Conservation (phyloP, 2,329 filamentous ascomycete species). For the Ascocoryne sarcoides region DNA sequence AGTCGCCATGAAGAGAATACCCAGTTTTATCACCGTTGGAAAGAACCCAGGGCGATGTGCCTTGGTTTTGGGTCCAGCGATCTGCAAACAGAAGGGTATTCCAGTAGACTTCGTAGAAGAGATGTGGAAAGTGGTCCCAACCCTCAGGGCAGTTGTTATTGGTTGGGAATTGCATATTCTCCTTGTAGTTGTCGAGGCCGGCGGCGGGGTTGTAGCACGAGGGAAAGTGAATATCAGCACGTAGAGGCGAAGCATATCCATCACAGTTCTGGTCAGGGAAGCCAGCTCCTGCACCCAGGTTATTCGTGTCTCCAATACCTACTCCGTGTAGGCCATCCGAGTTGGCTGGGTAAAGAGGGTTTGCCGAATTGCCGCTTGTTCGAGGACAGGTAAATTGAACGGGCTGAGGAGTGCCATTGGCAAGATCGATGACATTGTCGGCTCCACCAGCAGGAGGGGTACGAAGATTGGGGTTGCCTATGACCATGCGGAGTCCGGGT, state of each 20-base stretch:
- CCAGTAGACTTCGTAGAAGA: conserved; percentile 86
- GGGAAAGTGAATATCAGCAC: conserved; percentile 78
- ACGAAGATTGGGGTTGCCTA: conserved; percentile 60
- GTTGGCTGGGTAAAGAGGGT: conserved; percentile 43
- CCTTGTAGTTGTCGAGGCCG: conserved; percentile 42
- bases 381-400: conserved; percentile 55
- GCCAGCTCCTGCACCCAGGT: conserved; percentile 49
- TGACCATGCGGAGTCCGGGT: conserved; percentile 68
- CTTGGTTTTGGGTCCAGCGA: conserved; percentile 51
- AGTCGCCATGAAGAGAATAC: conserved; percentile 70
- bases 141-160: conserved; percentile 64
- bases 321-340: conserved; percentile 45
- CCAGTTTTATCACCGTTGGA: conserved; percentile 71
- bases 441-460: conserved; percentile 47
- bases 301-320: conserved; percentile 46
- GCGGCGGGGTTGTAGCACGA: conserved; percentile 77
- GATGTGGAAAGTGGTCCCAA: conserved; percentile 60
- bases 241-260: conserved; percentile 53
- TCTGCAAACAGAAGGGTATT: conserved; percentile 57
- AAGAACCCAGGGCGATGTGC: conserved; percentile 63
- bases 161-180: conserved; percentile 69
- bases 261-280: conserved; percentile 66
- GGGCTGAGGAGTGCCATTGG: conserved; percentile 42
- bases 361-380: conserved; percentile 34
- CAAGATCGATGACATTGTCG: conserved; percentile 41